phyloP scores from a whole-genome alignment of 768 basidiomycete species.

The Tylopilus intermedius region DNA sequence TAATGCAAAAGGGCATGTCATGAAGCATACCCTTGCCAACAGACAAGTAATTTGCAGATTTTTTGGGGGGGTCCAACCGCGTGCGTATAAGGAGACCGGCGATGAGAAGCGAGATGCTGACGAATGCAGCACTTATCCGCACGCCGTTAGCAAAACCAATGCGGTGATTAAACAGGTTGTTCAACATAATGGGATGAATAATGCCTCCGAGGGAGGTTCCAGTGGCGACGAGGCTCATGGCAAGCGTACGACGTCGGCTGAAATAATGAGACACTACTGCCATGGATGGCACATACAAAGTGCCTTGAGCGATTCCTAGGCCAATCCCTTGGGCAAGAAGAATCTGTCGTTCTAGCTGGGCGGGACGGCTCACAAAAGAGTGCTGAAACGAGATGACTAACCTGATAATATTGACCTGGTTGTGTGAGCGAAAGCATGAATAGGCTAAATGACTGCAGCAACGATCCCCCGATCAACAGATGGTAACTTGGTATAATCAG shows the following conservation, averaged over 20 bases:
- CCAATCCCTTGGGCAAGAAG: constrained; percentile 48
- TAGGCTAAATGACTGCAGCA: constrained; percentile 38
- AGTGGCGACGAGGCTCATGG: constrained; percentile 38
- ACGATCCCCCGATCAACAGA: constrained; percentile 42
- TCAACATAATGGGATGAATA: constrained; percentile 31
- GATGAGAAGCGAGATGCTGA: constrained; percentile 33
- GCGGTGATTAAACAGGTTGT: constrained; percentile 17
- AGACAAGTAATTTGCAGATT: constrained; percentile 9
- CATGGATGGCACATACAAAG: constrained; percentile 42
- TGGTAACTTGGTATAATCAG: constrained; percentile 32
- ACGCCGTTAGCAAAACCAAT: constrained; percentile 42
- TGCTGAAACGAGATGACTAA: constrained; percentile 13
- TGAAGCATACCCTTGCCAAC: constrained; percentile 15
- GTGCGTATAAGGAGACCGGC: constrained; percentile 34
- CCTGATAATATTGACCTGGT: constrained; percentile 40
- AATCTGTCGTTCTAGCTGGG: constrained; percentile 27
- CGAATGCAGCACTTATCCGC: constrained; percentile 44
- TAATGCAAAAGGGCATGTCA: constrained; percentile 17
- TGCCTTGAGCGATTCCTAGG: constrained; percentile 42
- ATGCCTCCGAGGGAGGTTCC: constrained; percentile 33
- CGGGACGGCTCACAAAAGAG: background rate
- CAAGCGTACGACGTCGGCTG: constrained; percentile 35
- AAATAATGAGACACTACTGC: constrained; percentile 46
- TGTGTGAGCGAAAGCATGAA: constrained; percentile 45
- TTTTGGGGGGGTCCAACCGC: constrained; percentile 33